A percentile compares a stretch with the other conserved stretches of the same genome.
Evolutionary conservation across 208 protist species (phyloP).

Genomic region (Trypanosoma theileri): DNA sequence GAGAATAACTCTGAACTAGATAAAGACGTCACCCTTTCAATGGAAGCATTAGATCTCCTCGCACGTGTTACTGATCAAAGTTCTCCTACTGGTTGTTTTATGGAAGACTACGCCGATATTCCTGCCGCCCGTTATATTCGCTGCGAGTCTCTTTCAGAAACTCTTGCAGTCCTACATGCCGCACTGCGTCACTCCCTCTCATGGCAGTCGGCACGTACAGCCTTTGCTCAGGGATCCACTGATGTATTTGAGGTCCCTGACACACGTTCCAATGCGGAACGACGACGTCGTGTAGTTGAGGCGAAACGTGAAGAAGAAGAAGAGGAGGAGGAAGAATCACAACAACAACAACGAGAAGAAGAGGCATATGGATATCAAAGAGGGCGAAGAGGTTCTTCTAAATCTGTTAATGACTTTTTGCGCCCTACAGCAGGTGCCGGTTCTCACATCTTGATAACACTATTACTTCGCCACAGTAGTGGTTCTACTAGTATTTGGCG

Average conservation of each 20-base stretch:
- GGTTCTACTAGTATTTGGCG: constrained; percentile 20
- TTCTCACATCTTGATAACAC: constrained; percentile 28
- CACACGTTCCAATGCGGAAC: constrained; percentile 3
- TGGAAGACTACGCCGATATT: constrained; percentile 42
- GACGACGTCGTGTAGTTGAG: constrained; percentile 6
- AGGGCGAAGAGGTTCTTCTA: neutral
- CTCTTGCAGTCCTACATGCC: constrained; percentile 20
- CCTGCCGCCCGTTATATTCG: constrained; percentile 40
- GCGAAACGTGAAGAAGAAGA: too few relatives aligned
- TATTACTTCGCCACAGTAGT: constrained; percentile 11
- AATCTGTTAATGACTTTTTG: constrained; percentile 3
- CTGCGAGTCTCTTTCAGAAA: constrained; percentile 18
- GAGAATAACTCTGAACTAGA: neutral
- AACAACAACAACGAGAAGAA: constrained; percentile 6
- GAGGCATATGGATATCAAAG: neutral
- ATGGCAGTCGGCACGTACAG: constrained; percentile 18
- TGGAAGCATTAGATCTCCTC: constrained; percentile 26
- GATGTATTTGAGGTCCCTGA: constrained; percentile 9
- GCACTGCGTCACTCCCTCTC: constrained; percentile 23
- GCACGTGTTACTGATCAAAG: neutral
- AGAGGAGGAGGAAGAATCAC: too few relatives aligned
- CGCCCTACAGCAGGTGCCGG: constrained; percentile 9
- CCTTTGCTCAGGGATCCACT: neutral
- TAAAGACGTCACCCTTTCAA: neutral
- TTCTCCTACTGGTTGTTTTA: constrained; percentile 40